phyloP scores from a whole-genome alignment of 75 land plant genomes.

The Larix kaempferi region DNA sequence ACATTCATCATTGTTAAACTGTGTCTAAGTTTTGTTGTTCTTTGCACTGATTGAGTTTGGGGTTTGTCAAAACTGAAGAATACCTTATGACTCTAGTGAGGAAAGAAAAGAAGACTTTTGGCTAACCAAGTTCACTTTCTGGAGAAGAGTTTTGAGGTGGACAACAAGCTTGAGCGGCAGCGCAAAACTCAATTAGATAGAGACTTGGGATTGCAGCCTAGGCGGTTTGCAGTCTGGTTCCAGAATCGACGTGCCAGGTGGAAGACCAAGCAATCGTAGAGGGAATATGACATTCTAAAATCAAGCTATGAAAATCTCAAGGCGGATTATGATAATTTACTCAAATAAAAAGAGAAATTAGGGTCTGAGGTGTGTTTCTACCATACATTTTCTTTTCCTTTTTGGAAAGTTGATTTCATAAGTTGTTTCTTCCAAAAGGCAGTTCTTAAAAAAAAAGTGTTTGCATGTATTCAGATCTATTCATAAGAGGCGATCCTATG shows the following conservation, averaged over 20 bases:
- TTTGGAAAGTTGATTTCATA: too few relatives aligned
- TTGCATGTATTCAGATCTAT: too few relatives aligned
- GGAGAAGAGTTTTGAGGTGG: background rate
- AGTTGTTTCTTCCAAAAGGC: too few relatives aligned
- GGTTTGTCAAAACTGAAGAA: too few relatives aligned
- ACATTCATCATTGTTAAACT: too few relatives aligned
- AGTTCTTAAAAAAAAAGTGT: too few relatives aligned
- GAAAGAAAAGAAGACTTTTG: background rate
- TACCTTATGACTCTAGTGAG: too few relatives aligned
- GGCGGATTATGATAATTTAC: background rate
- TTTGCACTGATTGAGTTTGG: too few relatives aligned
- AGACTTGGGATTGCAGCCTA: slow-evolving; percentile 6
- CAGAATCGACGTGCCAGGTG: background rate
- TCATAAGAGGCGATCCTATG: too few relatives aligned
- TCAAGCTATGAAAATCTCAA: background rate
- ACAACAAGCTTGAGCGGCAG: slow-evolving; percentile 1
- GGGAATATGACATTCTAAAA: background rate
- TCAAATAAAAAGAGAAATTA: background rate
- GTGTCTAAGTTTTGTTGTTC: too few relatives aligned
- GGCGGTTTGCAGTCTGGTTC: background rate
- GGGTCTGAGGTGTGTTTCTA: background rate
- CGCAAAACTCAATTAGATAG: background rate
- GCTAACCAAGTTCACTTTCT: background rate
- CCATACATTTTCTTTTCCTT: too few relatives aligned
- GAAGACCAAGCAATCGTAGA: background rate